Evolutionary conservation across 257 asterid genomes (phyloP), one percentile per base, ranked within the genome.

Genomic region (Avicennia marina): DNA sequence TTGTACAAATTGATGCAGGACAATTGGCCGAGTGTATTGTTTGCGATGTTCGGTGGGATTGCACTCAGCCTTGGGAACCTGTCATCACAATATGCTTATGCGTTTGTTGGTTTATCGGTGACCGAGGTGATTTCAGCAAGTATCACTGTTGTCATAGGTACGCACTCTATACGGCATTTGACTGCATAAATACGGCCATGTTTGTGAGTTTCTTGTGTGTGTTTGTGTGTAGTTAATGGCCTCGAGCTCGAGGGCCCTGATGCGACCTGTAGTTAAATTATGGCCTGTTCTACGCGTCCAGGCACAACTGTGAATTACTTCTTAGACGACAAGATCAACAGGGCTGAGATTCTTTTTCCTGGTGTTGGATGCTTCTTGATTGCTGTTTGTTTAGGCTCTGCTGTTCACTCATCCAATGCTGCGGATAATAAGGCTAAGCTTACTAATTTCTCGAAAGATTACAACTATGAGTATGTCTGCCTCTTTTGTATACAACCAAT

Each of bases 311-410:
- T 74, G 54, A 81, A 77, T 55, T 77, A 77, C 47, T 77, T 77
- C 26, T 69, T 77, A 10, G 78, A 80, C 20, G 74, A 72, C 63
- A 55, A 60, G 25, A 77, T 72, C 40, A 74, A 80, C 58, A 59
- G 63, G 34, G 87, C 84, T 0, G 75, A 71, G 25, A 77, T 80
- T 22, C 81, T 77, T 22, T 77, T 77, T 26, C 81, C 88, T 0
- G 85, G 85, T 20, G 82, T 74, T 4, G 88, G 75, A 50, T 77
- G 84, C 42, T 81, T 81, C 78, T 71, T 77, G 17, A 1, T 80
- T 25, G 84, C 87, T 4, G 84, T 80, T 51, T 74, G 62, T 39
- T 70, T 77, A 0, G 87, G 79, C 18, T 68, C 81, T 0, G 72
- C 64, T 3, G 75, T 80, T 47, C 87, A 77, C 56, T 65, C 67